Base-by-base conservation (phyloP, 352 stramenopile species). In the Pythium dissimile region DNA sequence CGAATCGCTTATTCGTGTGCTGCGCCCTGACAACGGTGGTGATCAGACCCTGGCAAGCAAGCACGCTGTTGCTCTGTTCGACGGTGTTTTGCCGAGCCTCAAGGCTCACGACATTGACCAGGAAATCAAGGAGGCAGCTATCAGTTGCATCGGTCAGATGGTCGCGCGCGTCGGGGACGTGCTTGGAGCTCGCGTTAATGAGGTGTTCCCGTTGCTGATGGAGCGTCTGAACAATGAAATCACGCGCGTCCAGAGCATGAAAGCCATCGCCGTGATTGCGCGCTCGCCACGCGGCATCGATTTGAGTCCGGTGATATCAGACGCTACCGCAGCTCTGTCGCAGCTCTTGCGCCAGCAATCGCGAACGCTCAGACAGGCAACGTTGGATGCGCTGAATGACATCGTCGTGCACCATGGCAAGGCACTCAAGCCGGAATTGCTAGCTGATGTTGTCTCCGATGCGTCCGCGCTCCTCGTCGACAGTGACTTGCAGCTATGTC, bases 51-150 rank as follows among this genome's bases (percentile, higher is more conserved):
- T 55, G 39, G 71, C 76, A 30, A 79, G 81, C 57, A 59, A 69
- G 23, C 77, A 91, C 47, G 92, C 96, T 0, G 60, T 84, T 43
- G 70, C 81, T 15, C 78, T 99, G 9, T 98, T 96, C 58, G 73
- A 93, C 31, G 92, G 94, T 5, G 88, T 99, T 15, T 69, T 99
- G 62, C 93, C 95, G 27, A 94, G 91, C n/a, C 78, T 99, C 30
- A 87, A 96, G 55, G 92, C 93, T 5, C 80, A 98, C 65, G 97
- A 99, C 64, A 97, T 99, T 48, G 97, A 99, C 61, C 95, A 99
- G 73, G 97, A 99, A 77, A 99, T 99, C 62, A 99, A 99, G 66
- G 97, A 99, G 63, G 89, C 94, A 50, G 89, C 90, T 10, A 97
- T 98, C 57, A 85, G 73, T 51, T 95, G 90, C 56, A 85, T 98